A percentile compares a stretch with the other conserved stretches of the same genome.
phyloP scores from a whole-genome alignment of 768 basidiomycete genomes.

The Boletellus ananas region DNA sequence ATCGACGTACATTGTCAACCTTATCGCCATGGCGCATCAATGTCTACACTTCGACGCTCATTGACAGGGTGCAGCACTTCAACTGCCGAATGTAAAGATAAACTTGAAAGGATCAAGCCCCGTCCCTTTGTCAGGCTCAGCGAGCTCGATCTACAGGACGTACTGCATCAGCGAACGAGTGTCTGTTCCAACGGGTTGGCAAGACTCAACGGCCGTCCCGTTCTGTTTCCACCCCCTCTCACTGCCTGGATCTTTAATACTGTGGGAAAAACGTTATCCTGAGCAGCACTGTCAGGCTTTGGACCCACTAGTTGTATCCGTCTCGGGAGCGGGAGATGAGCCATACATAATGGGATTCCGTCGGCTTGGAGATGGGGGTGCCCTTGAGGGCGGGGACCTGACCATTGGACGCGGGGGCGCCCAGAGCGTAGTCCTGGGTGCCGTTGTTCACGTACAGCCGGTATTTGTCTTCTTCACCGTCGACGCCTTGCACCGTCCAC shows the following conservation, averaged over 20 bases:
- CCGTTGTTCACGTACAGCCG: constrained; percentile 10
- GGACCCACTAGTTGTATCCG: not conserved
- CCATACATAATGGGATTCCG: constrained; percentile 9
- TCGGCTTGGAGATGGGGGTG: constrained; percentile 2
- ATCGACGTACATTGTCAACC: not conserved
- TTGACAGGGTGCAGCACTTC: too few relatives aligned
- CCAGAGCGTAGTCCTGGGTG: constrained; percentile 3
- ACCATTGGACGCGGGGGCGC: not conserved
- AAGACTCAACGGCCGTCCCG: constrained; percentile 1
- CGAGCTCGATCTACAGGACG: constrained; percentile 4
- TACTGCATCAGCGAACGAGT: not conserved
- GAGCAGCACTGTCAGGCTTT: not conserved
- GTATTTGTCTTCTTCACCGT: too few relatives aligned
- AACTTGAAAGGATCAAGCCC: constrained; percentile 8
- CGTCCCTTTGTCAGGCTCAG: too few relatives aligned
- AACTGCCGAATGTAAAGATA: not conserved
- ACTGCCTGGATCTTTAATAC: constrained; percentile 1
- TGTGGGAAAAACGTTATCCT: not conserved
- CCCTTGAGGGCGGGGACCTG: not conserved
- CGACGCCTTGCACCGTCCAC: constrained; percentile 10
- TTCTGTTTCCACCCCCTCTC: constrained; percentile 5
- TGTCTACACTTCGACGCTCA: not conserved
- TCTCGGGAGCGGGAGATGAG: not conserved
- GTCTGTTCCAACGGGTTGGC: too few relatives aligned
- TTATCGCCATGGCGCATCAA: not conserved